These are phyloP conservation scores for Euryodendron excelsum DNA, from an alignment of 148 eudicot genomes.

Conservation along the genomic window DNA sequence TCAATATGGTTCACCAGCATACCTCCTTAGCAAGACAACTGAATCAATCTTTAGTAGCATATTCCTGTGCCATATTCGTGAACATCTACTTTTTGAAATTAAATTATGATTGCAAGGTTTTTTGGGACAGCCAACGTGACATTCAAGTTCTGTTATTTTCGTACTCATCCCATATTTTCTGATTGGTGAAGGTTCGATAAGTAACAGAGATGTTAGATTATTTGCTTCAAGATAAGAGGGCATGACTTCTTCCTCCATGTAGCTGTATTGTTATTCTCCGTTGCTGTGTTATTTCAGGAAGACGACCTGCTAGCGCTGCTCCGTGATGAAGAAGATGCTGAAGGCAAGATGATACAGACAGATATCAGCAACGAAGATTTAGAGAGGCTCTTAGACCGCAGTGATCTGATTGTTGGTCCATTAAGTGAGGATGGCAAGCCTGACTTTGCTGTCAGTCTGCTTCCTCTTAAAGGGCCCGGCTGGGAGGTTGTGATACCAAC, in stretches of 20 bases:
- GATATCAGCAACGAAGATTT: slow-evolving; percentile 84
- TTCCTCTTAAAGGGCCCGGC: slow-evolving; percentile 92
- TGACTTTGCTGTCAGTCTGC: slow-evolving; percentile 20
- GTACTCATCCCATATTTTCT: background rate
- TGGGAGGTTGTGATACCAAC: slow-evolving; percentile 95
- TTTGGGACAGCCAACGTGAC: too few species aligned
- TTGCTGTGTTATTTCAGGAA: too few species aligned
- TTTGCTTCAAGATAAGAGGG: background rate
- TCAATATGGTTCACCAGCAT: too few species aligned
- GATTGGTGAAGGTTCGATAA: background rate
- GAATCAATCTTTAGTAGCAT: too few species aligned
- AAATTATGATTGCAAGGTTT: too few species aligned
- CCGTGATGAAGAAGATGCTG: slow-evolving; percentile 66
- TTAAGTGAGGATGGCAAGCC: slow-evolving; percentile 27
- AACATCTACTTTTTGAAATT: too few species aligned
- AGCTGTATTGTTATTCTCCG: slow-evolving; percentile 11
- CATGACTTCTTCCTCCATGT: too few species aligned
- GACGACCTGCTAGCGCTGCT: slow-evolving; percentile 82
- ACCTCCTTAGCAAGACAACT: too few species aligned
- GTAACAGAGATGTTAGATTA: background rate
- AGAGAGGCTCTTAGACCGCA: slow-evolving; percentile 70
- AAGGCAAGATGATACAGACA: slow-evolving; percentile 82
- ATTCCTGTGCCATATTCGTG: too few species aligned
- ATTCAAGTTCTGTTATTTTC: too few species aligned
- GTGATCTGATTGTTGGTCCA: slow-evolving; percentile 52